Conservation (phyloP, 2,329 filamentous ascomycete species). For the Phialocephala subalpina region DNA sequence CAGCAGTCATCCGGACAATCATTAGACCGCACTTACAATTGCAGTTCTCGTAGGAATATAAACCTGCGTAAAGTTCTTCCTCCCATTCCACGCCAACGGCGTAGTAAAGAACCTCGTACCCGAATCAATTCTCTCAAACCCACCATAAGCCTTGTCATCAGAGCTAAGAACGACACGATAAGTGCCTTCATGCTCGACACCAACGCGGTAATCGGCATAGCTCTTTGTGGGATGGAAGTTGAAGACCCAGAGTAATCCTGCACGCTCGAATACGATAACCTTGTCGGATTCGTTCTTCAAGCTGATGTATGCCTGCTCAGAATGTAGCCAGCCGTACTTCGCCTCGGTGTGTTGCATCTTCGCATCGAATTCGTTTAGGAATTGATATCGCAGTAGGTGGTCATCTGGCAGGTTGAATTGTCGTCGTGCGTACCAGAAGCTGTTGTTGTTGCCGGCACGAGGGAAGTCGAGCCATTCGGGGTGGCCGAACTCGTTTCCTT, state of each 20-base stretch:
- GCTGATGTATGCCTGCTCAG: constrained; percentile 88
- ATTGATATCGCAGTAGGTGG: constrained; percentile 82
- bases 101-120: constrained; percentile 93
- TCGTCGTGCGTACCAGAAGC: constrained; percentile 92
- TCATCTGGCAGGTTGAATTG: constrained; percentile 95
- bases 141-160: constrained; percentile 80
- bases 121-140: constrained; percentile 78
- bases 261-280: constrained; percentile 94
- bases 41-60: constrained; percentile 88
- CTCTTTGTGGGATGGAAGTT: constrained; percentile 90
- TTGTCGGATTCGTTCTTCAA: constrained; percentile 95
- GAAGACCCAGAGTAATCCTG: constrained; percentile 90
- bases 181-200: constrained; percentile 83
- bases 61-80: constrained; percentile 90
- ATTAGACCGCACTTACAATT: constrained; percentile 64
- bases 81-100: constrained; percentile 86
- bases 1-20: background rate
- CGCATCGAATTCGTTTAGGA: constrained; percentile 92
- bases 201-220: constrained; percentile 92
- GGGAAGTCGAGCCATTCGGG: constrained; percentile 99
- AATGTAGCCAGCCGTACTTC: constrained; percentile 90
- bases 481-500: constrained; percentile 98
- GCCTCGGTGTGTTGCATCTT: constrained; percentile 89
- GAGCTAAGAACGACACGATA: constrained; percentile 88
- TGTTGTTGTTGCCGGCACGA: constrained; percentile 89